Conservation (phyloP, 768 basidiomycete genomes). For the Strobilomyces echinocephalus region DNA sequence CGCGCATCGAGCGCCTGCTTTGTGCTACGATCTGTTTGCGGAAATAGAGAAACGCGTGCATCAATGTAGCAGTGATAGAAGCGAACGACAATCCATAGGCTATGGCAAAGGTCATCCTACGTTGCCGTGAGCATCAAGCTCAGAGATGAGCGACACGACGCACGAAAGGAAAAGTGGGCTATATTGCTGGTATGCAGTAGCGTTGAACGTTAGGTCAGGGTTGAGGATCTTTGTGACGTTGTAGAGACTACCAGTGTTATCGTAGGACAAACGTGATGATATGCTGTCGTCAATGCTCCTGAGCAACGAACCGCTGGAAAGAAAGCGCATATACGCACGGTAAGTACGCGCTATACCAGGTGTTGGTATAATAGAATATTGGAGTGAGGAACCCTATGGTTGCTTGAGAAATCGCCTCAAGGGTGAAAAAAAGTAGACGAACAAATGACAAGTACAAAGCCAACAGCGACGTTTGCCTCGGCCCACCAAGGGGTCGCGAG, state of each 20-base stretch:
- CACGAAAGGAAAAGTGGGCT: conserved; percentile 58
- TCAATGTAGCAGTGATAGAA: conserved; percentile 68
- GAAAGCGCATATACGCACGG: conserved; percentile 35
- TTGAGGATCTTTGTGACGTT: conserved; percentile 56
- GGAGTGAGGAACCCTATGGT: conserved; percentile 52
- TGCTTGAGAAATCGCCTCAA: conserved; percentile 49
- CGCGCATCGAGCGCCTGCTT: conserved; percentile 62
- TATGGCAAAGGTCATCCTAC: conserved; percentile 61
- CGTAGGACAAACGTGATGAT: conserved; percentile 59
- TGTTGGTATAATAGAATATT: conserved; percentile 63
- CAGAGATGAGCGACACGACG: neutral
- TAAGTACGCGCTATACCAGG: conserved; percentile 54
- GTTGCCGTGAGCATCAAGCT: neutral
- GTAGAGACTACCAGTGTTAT: conserved; percentile 56
- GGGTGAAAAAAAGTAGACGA: conserved; percentile 33
- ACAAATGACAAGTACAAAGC: conserved; percentile 71
- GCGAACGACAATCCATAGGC: conserved; percentile 83
- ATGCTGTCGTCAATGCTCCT: conserved; percentile 35
- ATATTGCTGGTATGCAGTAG: conserved; percentile 50
- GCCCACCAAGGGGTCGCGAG: conserved; percentile 84
- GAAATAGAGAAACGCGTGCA: conserved; percentile 70
- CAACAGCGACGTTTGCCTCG: conserved; percentile 59
- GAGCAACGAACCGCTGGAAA: neutral
- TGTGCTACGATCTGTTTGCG: conserved; percentile 76
- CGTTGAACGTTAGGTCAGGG: conserved; percentile 49